A percentile compares a stretch with the other conserved stretches of the same genome.
phyloP scores from a whole-genome alignment of 805 yeast species.

The Cyberlindnera misumaiensis region DNA sequence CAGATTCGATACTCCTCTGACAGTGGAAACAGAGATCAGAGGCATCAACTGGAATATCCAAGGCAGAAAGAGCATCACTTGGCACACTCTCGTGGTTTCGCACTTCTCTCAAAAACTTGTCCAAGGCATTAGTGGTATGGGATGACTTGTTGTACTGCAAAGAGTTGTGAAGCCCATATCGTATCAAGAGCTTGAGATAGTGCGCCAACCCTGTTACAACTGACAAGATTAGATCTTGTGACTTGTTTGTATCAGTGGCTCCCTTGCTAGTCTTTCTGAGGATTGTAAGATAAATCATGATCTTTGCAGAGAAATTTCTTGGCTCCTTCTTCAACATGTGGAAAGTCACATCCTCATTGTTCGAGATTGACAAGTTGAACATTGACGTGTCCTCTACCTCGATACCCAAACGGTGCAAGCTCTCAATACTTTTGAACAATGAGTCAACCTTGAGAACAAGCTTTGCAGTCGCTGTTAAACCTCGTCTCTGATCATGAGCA shows the following conservation, averaged over 20 bases:
- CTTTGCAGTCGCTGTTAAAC: constrained; percentile 62
- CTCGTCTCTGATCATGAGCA: constrained; percentile 58
- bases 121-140: constrained; percentile 54
- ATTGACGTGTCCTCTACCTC: constrained; percentile 10
- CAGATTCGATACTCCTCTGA: constrained; percentile 71
- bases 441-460: constrained; percentile 70
- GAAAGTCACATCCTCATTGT: constrained; percentile 9
- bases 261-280: constrained; percentile 52
- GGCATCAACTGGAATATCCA: constrained; percentile 48
- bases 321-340: constrained; percentile 38
- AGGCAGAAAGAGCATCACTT: constrained; percentile 26
- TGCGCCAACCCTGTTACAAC: constrained; percentile 91
- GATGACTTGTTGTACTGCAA: constrained; percentile 55
- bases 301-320: constrained; percentile 77
- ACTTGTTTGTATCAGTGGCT: constrained; percentile 28
- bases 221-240: constrained; percentile 60
- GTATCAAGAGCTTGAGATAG: constrained; percentile 75
- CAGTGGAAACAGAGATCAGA: constrained; percentile 76
- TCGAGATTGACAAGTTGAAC: constrained; percentile 5
- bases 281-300: constrained; percentile 83
- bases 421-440: constrained; percentile 69
- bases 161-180: constrained; percentile 75
- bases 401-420: constrained; percentile 27
- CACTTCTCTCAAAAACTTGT: constrained; percentile 51
- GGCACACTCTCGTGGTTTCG: constrained; percentile 38